These are phyloP conservation scores for Diplocarpon rosae DNA, from an alignment of 2,329 filamentous ascomycete genomes.

Conservation along the genomic window DNA sequence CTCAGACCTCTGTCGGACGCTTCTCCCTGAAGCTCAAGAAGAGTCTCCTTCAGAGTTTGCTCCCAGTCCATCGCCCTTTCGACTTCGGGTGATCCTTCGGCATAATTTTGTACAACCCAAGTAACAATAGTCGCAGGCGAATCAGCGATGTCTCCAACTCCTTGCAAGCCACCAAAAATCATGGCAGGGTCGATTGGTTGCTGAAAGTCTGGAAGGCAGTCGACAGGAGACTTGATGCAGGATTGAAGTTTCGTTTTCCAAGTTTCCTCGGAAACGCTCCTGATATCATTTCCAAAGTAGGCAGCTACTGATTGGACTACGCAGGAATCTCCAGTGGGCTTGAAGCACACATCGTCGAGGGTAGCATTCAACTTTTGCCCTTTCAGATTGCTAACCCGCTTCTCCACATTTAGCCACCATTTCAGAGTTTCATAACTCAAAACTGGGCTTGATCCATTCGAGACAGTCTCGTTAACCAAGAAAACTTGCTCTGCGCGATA, in stretches of 20 bases:
- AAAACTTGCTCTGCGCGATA: constrained; percentile 92
- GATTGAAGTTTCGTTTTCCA: constrained; percentile 65
- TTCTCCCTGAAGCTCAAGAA: constrained; percentile 72
- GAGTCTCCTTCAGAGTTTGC: constrained; percentile 58
- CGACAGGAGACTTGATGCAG: constrained; percentile 70
- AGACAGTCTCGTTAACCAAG: constrained; percentile 72
- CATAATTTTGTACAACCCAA: constrained; percentile 86
- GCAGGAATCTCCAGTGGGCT: constrained; percentile 79
- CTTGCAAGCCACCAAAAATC: constrained; percentile 71
- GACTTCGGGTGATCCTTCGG: constrained; percentile 60
- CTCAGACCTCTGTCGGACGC: constrained; percentile 68
- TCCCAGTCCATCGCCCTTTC: constrained; percentile 83
- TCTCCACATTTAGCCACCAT: constrained; percentile 93
- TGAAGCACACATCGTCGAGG: constrained; percentile 83
- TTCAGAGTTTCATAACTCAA: constrained; percentile 76
- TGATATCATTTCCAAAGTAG: constrained; percentile 65
- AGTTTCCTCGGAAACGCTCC: constrained; percentile 46
- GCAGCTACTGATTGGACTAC: constrained; percentile 88
- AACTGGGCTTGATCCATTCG: constrained; percentile 58
- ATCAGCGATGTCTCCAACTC: constrained; percentile 54
- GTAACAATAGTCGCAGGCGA: constrained; percentile 77
- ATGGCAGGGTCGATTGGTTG: constrained; percentile 80
- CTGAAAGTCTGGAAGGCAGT: constrained; percentile 78
- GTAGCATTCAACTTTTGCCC: constrained; percentile 57
- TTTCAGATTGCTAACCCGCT: constrained; percentile 60